These are phyloP conservation scores for Mesembryanthemum crystallinum DNA, from an alignment of 148 eudicot genomes.

Conservation along the genomic window DNA sequence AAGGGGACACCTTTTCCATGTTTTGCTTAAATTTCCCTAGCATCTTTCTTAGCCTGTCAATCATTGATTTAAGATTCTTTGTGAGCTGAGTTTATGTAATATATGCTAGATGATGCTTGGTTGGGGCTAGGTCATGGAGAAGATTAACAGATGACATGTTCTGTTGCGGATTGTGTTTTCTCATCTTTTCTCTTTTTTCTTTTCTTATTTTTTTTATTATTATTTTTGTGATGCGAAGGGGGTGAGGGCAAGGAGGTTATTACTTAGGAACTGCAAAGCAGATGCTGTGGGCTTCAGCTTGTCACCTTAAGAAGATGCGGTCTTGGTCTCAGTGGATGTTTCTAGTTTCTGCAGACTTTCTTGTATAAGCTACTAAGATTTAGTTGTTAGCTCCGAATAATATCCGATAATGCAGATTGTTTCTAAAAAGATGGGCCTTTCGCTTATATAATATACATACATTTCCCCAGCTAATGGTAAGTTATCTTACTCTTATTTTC, in stretches of 20 bases:
- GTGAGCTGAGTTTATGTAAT: neutral
- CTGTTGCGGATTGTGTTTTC: neutral
- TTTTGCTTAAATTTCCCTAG: too few relatives aligned
- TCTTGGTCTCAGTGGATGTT: neutral
- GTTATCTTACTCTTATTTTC: conserved; percentile 16
- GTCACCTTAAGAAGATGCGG: neutral
- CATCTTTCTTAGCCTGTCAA: neutral
- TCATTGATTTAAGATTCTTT: neutral
- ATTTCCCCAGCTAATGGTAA: neutral
- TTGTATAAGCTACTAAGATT: neutral
- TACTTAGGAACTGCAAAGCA: neutral
- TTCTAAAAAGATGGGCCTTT: conserved; percentile 7
- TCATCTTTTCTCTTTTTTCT: neutral
- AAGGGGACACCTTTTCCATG: neutral
- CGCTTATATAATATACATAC: neutral
- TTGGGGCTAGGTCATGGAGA: neutral
- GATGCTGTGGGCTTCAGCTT: neutral
- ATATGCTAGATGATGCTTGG: neutral
- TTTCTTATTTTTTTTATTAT: neutral
- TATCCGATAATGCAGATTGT: neutral
- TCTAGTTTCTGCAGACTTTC: neutral
- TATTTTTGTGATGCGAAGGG: neutral
- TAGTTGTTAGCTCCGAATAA: neutral
- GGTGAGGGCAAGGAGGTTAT: neutral
- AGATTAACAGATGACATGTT: neutral